Conservation (phyloP, 768 basidiomycete genomes). For the Mrakia blollopis region DNA sequence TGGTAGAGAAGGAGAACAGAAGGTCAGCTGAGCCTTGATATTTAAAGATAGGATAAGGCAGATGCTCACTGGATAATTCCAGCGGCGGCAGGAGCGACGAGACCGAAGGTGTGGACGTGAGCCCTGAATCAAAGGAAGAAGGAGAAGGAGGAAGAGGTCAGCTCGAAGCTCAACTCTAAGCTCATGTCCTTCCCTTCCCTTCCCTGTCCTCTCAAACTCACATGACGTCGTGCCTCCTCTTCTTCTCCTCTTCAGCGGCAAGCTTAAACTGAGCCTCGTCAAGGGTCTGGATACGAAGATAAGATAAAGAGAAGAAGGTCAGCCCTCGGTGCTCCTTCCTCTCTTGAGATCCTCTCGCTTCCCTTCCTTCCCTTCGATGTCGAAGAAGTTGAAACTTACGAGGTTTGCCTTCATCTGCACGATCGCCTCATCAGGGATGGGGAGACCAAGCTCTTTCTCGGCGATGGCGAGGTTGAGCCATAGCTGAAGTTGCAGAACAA, state of each 20-base stretch:
- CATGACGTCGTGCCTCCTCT: constrained; percentile 97
- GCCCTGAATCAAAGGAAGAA: constrained; percentile 47
- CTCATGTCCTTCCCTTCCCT: background rate
- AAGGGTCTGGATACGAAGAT: constrained; percentile 55
- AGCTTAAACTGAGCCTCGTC: constrained; percentile 85
- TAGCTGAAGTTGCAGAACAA: constrained; percentile 45
- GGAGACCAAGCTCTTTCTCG: constrained; percentile 89
- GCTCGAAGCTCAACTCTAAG: background rate
- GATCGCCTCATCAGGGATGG: constrained; percentile 83
- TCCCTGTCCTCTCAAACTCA: background rate
- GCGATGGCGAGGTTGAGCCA: constrained; percentile 97
- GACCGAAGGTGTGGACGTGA: constrained; percentile 95
- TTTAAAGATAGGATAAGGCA: background rate
- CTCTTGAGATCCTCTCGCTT: background rate
- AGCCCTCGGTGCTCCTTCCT: background rate
- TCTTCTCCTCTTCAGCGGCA: constrained; percentile 93
- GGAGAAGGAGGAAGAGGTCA: background rate
- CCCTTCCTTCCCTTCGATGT: background rate
- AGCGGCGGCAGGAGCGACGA: constrained; percentile 86
- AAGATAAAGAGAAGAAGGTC: background rate
- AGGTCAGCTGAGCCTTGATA: background rate
- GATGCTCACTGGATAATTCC: constrained; percentile 82
- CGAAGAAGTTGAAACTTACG: constrained; percentile 49
- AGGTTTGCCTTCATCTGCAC: constrained; percentile 91
- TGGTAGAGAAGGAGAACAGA: constrained; percentile 38